phyloP scores from a whole-genome alignment of 1,284 basidiomycete genomes.

The Irpex rosettiformis region DNA sequence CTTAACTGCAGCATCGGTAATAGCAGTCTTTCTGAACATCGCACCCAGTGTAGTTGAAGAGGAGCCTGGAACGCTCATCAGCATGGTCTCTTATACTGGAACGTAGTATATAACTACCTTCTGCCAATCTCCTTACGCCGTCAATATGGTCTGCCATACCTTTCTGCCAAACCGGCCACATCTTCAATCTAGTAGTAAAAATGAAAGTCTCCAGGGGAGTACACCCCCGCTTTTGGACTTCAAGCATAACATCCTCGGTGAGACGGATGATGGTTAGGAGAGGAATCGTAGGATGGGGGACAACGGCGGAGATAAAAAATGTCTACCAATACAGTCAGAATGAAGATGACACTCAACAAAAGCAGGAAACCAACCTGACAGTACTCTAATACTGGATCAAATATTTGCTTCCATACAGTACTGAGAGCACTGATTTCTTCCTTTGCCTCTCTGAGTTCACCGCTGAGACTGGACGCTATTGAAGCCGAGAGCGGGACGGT shows the following conservation, averaged over 20 bases:
- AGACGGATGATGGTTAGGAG: constrained; percentile 87
- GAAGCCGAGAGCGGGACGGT: constrained; percentile 14
- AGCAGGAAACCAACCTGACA: constrained; percentile 49
- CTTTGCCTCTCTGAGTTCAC: constrained; percentile 31
- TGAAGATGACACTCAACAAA: constrained; percentile 10
- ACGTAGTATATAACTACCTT: constrained; percentile 63
- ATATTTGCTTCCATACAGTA: constrained; percentile 84
- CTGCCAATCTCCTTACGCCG: constrained; percentile 76
- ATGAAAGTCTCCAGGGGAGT: constrained; percentile 78
- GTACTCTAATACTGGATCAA: constrained; percentile 87
- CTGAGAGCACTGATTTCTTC: constrained; percentile 56
- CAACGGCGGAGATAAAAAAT: constrained; percentile 62
- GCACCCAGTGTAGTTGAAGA: constrained; percentile 3
- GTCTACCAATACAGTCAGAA: constrained; percentile 38
- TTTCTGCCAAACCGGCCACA: constrained; percentile 92
- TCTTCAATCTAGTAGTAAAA: constrained; percentile 72
- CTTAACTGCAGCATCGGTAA: constrained; percentile 13
- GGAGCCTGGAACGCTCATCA: neutral
- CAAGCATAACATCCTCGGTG: constrained; percentile 72
- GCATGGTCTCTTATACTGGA: constrained; percentile 49
- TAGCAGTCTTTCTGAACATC: constrained; percentile 9
- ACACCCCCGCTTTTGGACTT: constrained; percentile 73
- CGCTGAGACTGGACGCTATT: neutral
- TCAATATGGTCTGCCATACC: constrained; percentile 83
- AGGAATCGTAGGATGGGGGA: constrained; percentile 66